Evolutionary conservation across 1,284 basidiomycete species (phyloP), one percentile per base, ranked within the genome.

Genomic region (Ustanciosporium gigantosporum): DNA sequence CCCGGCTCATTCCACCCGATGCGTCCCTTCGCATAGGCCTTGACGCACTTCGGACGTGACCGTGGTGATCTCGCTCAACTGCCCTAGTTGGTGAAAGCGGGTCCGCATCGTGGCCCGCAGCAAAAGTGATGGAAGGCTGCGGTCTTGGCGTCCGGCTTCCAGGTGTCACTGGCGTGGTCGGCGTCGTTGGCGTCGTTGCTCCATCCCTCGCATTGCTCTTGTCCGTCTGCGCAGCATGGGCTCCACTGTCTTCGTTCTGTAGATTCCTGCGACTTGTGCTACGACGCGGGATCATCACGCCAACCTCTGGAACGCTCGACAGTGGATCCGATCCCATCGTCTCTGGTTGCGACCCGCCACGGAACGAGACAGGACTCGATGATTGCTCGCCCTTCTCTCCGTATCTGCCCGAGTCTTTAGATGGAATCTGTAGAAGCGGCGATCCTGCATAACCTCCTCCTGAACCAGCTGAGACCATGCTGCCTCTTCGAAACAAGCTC

Each of bases 1-100:
- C 51, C n/a, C 53, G 45, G 29, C 57, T 62, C 35, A 56, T 15
- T 11, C 52, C 59, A 5, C 52, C 52, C 1, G 52, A 62, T 20
- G 41, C 52, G 41, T 62, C 52, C 17, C 59, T 47, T 19, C 59
- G 59, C 20, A 39, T 49, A 15, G 43, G 42, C 21, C 45, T 52
- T 13, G 52, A 51, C 15, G 27, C 22, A 13, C n/a, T n/a, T n/a
- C n/a, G n/a, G n/a, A n/a, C n/a, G n/a, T n/a, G n/a, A n/a, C n/a
- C n/a, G n/a, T n/a, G n/a, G n/a, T n/a, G n/a, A n/a, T n/a, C n/a
- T n/a, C n/a, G n/a, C n/a, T n/a, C n/a, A n/a, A n/a, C n/a, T n/a
- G n/a, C n/a, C n/a, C n/a, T n/a, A n/a, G n/a, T n/a, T n/a, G n/a
- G n/a, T n/a, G n/a, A n/a, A n/a, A n/a, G n/a, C n/a, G n/a, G n/a